Percentiles rank a stretch among this genome's conserved stretches.
Evolutionary conservation across 2,329 filamentous ascomycete species (phyloP).

Genomic region (Lachnellula cervina): DNA sequence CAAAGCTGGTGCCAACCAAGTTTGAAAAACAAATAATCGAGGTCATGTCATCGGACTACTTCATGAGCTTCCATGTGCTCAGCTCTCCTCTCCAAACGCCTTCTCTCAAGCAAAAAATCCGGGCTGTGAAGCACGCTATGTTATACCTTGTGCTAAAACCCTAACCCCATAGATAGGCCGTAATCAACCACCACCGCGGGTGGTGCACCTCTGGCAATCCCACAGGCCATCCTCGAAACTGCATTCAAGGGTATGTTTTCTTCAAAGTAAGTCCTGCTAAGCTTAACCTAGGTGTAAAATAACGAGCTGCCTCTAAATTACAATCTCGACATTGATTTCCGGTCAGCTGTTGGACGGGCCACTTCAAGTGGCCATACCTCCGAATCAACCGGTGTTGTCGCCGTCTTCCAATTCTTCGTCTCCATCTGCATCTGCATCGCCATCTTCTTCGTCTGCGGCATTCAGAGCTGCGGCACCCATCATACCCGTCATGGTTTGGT

Average conservation of each 20-base stretch:
- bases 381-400: conserved; percentile 8
- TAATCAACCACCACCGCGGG: neutral
- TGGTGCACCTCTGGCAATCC: neutral
- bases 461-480: conserved; percentile 20
- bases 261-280: neutral
- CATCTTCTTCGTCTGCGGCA: conserved; percentile 14
- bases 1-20: neutral
- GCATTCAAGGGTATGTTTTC: neutral
- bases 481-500: conserved; percentile 33
- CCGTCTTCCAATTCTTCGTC: conserved; percentile 24
- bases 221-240: neutral
- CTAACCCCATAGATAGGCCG: neutral
- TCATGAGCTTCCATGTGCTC: neutral
- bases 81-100: neutral
- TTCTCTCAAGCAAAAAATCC: neutral
- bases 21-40: neutral
- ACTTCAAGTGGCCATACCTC: conserved; percentile 6
- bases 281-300: neutral
- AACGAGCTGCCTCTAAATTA: neutral
- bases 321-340: neutral
- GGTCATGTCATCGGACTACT: neutral
- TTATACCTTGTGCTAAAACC: neutral
- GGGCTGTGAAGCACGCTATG: neutral
- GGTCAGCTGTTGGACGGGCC: neutral
- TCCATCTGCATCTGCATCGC: conserved; percentile 15